phyloP scores from a whole-genome alignment of 2,329 filamentous ascomycete genomes.

The Paecilomyces fulvus region DNA sequence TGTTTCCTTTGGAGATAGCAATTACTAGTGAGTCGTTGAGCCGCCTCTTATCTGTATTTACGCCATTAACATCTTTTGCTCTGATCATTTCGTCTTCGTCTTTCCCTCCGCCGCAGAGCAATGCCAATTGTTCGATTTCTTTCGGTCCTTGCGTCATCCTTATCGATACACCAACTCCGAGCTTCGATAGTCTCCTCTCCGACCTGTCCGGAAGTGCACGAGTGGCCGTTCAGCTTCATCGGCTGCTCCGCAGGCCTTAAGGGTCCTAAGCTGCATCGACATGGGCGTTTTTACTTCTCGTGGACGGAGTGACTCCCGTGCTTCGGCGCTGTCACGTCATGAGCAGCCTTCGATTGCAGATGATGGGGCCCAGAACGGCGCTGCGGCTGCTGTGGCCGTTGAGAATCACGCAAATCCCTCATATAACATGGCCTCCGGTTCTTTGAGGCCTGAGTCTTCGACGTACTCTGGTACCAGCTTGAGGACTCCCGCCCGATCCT shows the following conservation, averaged over 20 bases:
- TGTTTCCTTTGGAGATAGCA: not conserved
- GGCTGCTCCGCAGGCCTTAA: not conserved
- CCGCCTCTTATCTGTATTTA: not conserved
- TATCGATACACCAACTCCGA: not conserved
- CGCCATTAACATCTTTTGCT: not conserved
- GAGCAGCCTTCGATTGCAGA: conserved; percentile 13
- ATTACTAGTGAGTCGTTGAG: not conserved
- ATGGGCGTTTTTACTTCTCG: conserved; percentile 24
- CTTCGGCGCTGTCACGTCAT: conserved; percentile 11
- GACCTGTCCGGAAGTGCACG: not conserved
- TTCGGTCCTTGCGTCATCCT: not conserved
- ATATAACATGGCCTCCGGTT: conserved; percentile 18
- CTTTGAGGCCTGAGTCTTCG: conserved; percentile 18
- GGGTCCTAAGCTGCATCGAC: not conserved
- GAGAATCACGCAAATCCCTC: conserved; percentile 18
- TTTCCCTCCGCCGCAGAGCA: not conserved
- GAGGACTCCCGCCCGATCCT: conserved; percentile 37
- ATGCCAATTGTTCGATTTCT: not conserved
- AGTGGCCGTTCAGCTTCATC: not conserved
- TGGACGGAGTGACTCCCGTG: conserved; percentile 20
- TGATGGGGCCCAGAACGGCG: conserved; percentile 10
- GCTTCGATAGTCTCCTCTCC: not conserved
- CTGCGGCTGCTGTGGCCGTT: conserved; percentile 12
- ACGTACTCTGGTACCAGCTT: conserved; percentile 24
- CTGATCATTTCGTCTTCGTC: not conserved